A percentile compares a stretch with the other conserved stretches of the same genome.
These are phyloP conservation scores for Melaleuca quinquenervia DNA, from an alignment of 345 rosid species.

Conservation along the genomic window DNA sequence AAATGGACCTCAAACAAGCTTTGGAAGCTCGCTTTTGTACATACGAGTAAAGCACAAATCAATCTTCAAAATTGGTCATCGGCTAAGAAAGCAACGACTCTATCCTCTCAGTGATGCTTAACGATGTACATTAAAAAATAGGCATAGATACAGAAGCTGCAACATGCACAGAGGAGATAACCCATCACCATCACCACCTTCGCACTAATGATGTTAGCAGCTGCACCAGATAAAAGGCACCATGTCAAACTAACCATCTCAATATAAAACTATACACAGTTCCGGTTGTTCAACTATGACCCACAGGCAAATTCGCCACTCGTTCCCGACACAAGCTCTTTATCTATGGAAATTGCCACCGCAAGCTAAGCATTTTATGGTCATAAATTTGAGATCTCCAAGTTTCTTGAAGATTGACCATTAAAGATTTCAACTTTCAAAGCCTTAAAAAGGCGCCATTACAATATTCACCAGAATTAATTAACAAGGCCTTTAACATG, in stretches of 20 bases:
- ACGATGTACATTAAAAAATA: background rate
- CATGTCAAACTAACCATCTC: background rate
- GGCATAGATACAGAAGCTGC: background rate
- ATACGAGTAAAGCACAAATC: background rate
- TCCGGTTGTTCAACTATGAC: background rate
- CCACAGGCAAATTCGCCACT: background rate
- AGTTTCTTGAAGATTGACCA: background rate
- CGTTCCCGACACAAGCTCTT: background rate
- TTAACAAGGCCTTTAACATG: background rate
- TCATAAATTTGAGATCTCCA: background rate
- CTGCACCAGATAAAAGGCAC: conserved; percentile 26
- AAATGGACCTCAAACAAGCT: background rate
- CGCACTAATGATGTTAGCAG: conserved; percentile 71
- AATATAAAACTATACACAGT: background rate
- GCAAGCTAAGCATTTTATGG: background rate
- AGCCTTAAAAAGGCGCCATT: background rate
- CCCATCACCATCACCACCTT: conserved; percentile 45
- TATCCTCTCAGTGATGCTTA: background rate
- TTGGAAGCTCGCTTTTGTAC: background rate
- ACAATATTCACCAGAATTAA: background rate
- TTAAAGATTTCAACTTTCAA: background rate
- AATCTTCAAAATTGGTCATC: background rate
- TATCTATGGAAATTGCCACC: background rate
- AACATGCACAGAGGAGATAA: background rate
- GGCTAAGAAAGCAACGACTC: background rate